Conservation (phyloP, 768 basidiomycete genomes). For the Psilocybe tampanensis region DNA sequence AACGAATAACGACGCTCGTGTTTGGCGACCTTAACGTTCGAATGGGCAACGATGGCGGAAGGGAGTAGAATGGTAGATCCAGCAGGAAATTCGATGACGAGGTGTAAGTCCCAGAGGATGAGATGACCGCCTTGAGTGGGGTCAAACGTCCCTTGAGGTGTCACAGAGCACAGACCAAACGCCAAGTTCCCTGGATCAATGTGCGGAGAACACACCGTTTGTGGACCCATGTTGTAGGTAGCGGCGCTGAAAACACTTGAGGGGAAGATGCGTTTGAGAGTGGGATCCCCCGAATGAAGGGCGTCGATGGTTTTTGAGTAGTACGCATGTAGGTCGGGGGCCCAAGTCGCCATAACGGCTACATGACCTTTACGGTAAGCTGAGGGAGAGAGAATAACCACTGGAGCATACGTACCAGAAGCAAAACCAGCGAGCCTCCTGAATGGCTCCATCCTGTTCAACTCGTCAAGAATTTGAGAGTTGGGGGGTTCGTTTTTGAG, state of each 20-base stretch:
- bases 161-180: neutral
- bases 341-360: neutral
- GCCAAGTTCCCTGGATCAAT: too few species aligned
- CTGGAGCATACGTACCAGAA: neutral
- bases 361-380: neutral
- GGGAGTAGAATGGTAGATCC: neutral
- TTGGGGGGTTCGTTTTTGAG: neutral
- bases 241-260: too few species aligned
- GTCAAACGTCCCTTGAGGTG: conserved; percentile 1
- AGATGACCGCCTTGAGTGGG: neutral
- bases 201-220: too few species aligned
- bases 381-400: neutral
- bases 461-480: neutral
- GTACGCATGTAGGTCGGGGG: neutral
- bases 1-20: conserved; percentile 5
- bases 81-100: conserved; percentile 3
- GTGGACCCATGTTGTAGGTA: too few species aligned
- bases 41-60: conserved; percentile 8
- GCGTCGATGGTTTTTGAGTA: neutral
- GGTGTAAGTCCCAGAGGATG: neutral
- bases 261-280: too few species aligned
- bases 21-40: neutral
- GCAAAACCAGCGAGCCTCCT: neutral
- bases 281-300: too few species aligned
- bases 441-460: neutral